A percentile compares a stretch with the other conserved stretches of the same genome.
Conservation (phyloP, 169 alveolate species). For the Plasmodium cynomolgi region DNA sequence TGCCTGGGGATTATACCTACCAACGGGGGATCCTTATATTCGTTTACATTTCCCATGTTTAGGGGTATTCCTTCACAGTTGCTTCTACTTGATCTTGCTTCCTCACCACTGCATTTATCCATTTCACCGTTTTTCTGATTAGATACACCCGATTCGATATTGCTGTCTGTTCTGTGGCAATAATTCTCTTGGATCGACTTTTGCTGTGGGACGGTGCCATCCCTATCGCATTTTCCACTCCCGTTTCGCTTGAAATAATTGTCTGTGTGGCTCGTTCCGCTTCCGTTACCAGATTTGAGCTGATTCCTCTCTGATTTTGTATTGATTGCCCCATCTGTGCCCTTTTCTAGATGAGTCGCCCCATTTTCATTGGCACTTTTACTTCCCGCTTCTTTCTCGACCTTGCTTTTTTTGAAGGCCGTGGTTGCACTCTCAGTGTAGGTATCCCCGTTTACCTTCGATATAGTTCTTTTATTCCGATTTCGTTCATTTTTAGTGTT, state of each 20-base stretch:
- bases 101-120: neutral
- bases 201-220: neutral
- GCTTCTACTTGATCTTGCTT: neutral
- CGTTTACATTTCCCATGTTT: neutral
- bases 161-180: neutral
- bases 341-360: neutral
- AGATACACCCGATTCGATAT: neutral
- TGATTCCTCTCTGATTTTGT: neutral
- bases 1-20: neutral
- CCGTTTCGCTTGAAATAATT: neutral
- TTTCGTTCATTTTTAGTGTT: slow-evolving; percentile 16
- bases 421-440: neutral
- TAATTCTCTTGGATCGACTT: neutral
- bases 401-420: slow-evolving; percentile 28
- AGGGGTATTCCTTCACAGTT: neutral
- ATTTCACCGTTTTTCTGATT: neutral
- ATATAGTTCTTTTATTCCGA: slow-evolving; percentile 49
- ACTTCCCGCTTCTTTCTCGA: slow-evolving; percentile 1
- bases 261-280: neutral
- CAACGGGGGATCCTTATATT: neutral
- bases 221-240: neutral
- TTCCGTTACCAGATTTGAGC: neutral
- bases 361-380: neutral
- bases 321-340: neutral
- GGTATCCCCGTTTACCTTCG: slow-evolving; percentile 7